Conservation (phyloP, 2,329 filamentous ascomycete species). For the Tolypocladium ovalisporum region DNA sequence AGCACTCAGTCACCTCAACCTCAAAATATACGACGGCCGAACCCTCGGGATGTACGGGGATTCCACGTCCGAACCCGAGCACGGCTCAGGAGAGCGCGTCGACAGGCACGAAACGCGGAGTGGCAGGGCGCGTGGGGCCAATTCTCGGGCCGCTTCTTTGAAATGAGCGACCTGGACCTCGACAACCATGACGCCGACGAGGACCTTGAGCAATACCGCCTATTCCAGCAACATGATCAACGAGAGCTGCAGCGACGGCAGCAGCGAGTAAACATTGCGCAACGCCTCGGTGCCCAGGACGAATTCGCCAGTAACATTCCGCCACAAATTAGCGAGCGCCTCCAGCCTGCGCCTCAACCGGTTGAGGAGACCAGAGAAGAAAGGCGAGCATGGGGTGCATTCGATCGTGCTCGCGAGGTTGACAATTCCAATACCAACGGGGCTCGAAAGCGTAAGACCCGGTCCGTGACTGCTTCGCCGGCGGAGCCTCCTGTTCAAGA, state of each 20-base stretch:
- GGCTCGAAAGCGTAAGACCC: constrained; percentile 61
- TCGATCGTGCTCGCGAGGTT: constrained; percentile 72
- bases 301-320: constrained; percentile 56
- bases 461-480: constrained; percentile 62
- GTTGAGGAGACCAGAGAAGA: constrained; percentile 66
- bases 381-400: constrained; percentile 75
- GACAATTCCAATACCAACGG: constrained; percentile 38
- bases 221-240: constrained; percentile 43
- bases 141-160: constrained; percentile 50
- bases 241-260: constrained; percentile 66
- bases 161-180: constrained; percentile 35
- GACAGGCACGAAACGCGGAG: constrained; percentile 61
- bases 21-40: constrained; percentile 18
- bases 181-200: constrained; percentile 46
- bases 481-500: constrained; percentile 51
- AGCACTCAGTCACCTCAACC: constrained; percentile 20
- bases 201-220: constrained; percentile 48
- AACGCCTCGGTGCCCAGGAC: constrained; percentile 63
- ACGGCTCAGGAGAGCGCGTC: constrained; percentile 42
- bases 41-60: constrained; percentile 20
- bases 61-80: constrained; percentile 42
- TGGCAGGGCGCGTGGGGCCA: constrained; percentile 82
- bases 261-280: constrained; percentile 70
- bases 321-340: constrained; percentile 47
- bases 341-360: constrained; percentile 45